Base-by-base conservation (phyloP, 2,329 filamentous ascomycete species). In the Hypoxylon sp. region DNA sequence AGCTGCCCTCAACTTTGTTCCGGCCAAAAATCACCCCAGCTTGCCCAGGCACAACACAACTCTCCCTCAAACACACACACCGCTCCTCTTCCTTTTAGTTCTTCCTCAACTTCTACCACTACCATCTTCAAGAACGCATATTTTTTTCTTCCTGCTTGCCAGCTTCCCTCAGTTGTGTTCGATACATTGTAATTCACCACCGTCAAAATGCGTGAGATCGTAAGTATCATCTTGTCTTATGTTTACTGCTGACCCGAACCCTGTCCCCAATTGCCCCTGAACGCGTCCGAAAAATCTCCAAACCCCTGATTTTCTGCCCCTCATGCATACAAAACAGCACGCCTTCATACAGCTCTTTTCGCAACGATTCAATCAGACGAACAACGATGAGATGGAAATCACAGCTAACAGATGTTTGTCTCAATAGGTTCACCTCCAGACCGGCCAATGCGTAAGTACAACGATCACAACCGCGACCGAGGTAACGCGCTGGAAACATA, bases 401-500 rank as follows among this genome's bases (percentile, higher is more conserved):
- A 50, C 9, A 60, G 84, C 90, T 92, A 85, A 90, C 88, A 79
- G 71, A 64, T 74, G 68, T 72, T 80, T 79, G 73, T 79, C 21
- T 62, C 14, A 34, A 87, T 81, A 98, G 95, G 95, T 98, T 86
- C 96, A 99, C 86, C 94, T 99, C 79, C 96, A 99, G 88, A 99
- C 96, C 89, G 96, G 96, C 85, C 96, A 99, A 91, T 98, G 96
- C 88, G 95, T 98, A 90, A 86, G 90, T 89, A 43, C 23, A 36
- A 65, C 61, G 13, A 41, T 69, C 60, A 74, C 68, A 59, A 67
- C 68, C 62, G 75, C 68, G 74, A 63, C 77, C 74, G 72, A 61
- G 61, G 55, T 56, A 67, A 69, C 50, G 50, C 57, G 36, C 55
- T 65, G n/a, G 43, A 57, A 43, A 69, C 51, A 64, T 65, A 55